These are phyloP conservation scores for Immersiella caudata DNA, from an alignment of 495 filamentous ascomycete genomes.

Conservation along the genomic window DNA sequence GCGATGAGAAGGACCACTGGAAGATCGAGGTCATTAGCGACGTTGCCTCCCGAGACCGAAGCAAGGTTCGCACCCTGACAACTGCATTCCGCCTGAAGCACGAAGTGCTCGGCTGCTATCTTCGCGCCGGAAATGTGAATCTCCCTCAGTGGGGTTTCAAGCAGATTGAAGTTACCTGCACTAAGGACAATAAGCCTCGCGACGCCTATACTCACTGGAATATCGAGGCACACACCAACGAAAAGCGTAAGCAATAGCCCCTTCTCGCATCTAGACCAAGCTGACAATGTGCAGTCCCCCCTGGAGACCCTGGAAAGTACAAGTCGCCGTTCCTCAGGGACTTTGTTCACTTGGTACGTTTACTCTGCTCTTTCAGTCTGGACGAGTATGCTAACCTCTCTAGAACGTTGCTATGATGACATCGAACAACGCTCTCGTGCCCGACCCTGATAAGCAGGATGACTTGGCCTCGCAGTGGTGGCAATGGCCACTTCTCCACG, in stretches of 20 bases:
- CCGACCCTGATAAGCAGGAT: conserved; percentile 98
- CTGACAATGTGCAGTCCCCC: conserved; percentile 68
- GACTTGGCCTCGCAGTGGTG: conserved; percentile 95
- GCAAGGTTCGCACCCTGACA: conserved; percentile 87
- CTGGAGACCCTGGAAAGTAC: conserved; percentile 88
- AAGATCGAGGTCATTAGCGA: conserved; percentile 88
- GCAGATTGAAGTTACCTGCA: conserved; percentile 96
- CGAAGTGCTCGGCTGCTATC: conserved; percentile 82
- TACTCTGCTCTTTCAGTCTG: background rate
- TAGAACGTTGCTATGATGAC: conserved; percentile 99
- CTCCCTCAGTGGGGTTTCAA: conserved; percentile 99
- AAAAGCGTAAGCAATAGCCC: conserved; percentile 72
- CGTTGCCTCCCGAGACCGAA: conserved; percentile 81
- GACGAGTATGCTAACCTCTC: conserved; percentile 16
- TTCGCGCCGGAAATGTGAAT: conserved; percentile 94
- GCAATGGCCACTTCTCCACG: conserved; percentile 97
- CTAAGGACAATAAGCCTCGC: conserved; percentile 87
- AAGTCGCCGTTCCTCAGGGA: conserved; percentile 96
- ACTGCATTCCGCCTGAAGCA: conserved; percentile 91
- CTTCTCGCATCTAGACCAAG: background rate
- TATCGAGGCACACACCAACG: conserved; percentile 92
- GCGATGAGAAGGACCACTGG: conserved; percentile 99
- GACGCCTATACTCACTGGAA: conserved; percentile 99
- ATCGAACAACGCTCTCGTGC: conserved; percentile 96
- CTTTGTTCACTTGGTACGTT: conserved; percentile 76